phyloP scores from a whole-genome alignment of 768 basidiomycete species.

The Postia placenta region DNA sequence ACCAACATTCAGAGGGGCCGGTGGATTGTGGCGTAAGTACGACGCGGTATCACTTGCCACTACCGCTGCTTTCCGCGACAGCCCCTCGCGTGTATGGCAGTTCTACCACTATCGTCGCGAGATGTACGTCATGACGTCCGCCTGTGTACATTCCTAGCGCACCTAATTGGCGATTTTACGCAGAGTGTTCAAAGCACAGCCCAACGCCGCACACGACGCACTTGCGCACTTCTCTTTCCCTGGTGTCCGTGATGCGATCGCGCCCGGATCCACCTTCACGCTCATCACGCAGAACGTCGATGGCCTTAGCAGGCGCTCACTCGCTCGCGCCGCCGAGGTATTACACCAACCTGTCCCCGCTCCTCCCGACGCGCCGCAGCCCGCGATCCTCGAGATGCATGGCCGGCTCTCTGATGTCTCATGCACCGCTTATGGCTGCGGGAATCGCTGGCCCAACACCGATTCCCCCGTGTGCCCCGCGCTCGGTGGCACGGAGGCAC shows the following conservation, averaged over 20 bases:
- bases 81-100: constrained; percentile 50
- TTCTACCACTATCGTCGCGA: constrained; percentile 56
- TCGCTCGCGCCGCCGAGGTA: constrained; percentile 15
- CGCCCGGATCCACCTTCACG: constrained; percentile 39
- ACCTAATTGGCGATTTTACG: not conserved
- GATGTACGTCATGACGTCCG: constrained; percentile 23
- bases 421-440: constrained; percentile 35
- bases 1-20: constrained; percentile 45
- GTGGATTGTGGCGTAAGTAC: constrained; percentile 44
- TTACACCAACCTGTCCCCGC: not conserved
- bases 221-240: constrained; percentile 41
- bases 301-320: constrained; percentile 37
- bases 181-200: constrained; percentile 40
- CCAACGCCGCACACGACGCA: constrained; percentile 53
- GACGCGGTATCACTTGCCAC: constrained; percentile 45
- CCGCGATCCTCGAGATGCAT: constrained; percentile 47
- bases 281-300: constrained; percentile 60
- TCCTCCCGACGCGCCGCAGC: constrained; percentile 2
- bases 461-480: constrained; percentile 13
- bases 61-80: constrained; percentile 40
- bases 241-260: constrained; percentile 27
- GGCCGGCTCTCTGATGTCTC: constrained; percentile 45
- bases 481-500: constrained; percentile 13
- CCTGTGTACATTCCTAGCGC: not conserved
- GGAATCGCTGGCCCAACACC: constrained; percentile 32